Conservation (phyloP, 805 yeast genomes). For the Ogataea methanolica region DNA sequence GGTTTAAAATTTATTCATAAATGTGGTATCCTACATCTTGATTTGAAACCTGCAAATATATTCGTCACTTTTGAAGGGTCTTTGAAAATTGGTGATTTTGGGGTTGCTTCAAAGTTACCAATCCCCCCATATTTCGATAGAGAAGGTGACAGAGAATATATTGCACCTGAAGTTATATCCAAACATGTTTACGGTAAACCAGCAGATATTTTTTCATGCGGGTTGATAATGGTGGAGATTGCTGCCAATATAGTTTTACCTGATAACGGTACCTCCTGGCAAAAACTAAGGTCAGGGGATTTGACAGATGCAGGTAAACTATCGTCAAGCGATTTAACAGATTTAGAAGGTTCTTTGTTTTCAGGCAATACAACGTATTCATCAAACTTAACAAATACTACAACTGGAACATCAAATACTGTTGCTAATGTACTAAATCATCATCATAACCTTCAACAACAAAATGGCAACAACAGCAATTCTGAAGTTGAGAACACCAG, state of each 20-base stretch:
- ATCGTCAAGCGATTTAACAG: conserved; percentile 61
- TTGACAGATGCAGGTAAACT: conserved; percentile 89
- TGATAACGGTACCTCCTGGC: conserved; percentile 96
- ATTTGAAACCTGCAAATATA: conserved; percentile 92
- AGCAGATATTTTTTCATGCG: conserved; percentile 94
- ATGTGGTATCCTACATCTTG: conserved; percentile 76
- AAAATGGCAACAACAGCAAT: conserved; percentile 2
- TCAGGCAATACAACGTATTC: conserved; percentile 11
- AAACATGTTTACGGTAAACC: conserved; percentile 80
- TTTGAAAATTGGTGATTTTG: conserved; percentile 94
- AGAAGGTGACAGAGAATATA: conserved; percentile 96
- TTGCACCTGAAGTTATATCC: conserved; percentile 92
- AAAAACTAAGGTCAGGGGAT: conserved; percentile 90
- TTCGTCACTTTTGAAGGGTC: conserved; percentile 93
- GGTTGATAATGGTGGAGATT: conserved; percentile 87
- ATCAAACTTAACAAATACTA: conserved; percentile 13
- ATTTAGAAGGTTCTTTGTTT: conserved; percentile 21
- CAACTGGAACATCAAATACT: conserved; percentile 7
- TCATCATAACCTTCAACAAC: neutral
- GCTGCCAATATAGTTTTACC: conserved; percentile 95
- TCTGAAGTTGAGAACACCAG: neutral
- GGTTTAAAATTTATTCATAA: conserved; percentile 81
- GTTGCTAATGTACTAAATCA: neutral
- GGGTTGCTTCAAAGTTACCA: conserved; percentile 84
- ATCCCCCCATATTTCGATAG: conserved; percentile 71